Evolutionary conservation across 345 rosid genomes (phyloP).

Genomic region (Syzygium jambos): DNA sequence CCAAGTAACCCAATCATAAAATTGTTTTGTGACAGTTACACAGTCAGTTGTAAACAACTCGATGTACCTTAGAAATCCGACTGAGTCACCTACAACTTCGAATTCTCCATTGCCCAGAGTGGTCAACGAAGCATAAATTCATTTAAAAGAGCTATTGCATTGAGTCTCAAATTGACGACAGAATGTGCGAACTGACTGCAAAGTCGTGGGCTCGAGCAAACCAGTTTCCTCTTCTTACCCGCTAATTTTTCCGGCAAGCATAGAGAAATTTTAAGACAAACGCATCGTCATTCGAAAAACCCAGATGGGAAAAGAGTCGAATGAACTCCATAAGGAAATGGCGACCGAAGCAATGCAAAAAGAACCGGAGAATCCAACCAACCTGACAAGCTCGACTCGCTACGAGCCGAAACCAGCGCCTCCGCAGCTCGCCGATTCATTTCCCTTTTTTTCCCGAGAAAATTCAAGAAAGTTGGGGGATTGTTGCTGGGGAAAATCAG

Average conservation of each 20-base stretch:
- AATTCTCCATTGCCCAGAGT: not conserved
- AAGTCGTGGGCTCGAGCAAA: not conserved
- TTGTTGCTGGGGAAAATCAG: not conserved
- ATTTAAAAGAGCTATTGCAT: not conserved
- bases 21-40: not conserved
- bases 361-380: too few species aligned
- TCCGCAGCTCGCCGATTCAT: not conserved
- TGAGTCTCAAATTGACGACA: not conserved
- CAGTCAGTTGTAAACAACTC: not conserved
- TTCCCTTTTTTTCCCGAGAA: not conserved
- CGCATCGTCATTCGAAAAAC: not conserved
- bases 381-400: not conserved
- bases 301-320: not conserved
- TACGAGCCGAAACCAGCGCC: not conserved
- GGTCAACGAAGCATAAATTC: not conserved
- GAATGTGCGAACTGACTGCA: not conserved
- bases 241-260: too few species aligned
- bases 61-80: not conserved
- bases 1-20: not conserved
- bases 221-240: too few species aligned
- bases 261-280: not conserved
- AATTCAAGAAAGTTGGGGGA: not conserved
- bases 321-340: not conserved
- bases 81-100: not conserved
- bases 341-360: not conserved